phyloP scores from a whole-genome alignment of 1,139 yeast genomes.

The Hyphopichia khmerensis region DNA sequence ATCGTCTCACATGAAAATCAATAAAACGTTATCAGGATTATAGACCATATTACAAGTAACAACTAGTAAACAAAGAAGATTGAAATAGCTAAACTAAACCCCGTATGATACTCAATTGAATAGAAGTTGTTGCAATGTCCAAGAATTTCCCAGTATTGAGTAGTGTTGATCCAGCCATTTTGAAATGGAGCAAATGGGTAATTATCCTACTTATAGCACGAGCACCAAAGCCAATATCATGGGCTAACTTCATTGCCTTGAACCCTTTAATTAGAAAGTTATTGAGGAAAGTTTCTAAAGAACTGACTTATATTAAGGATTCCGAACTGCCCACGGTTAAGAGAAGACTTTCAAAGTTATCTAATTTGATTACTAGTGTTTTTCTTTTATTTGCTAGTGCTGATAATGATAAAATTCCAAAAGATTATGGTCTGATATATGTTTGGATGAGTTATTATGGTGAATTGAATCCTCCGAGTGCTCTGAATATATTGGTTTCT shows the following conservation, averaged over 20 bases:
- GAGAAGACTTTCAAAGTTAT: constrained; percentile 12
- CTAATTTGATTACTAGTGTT: constrained; percentile 28
- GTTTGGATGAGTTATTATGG: constrained; percentile 34
- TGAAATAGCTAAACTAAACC: background rate
- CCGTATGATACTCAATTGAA: no score
- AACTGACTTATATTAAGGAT: background rate
- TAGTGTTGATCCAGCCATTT: constrained; percentile 11
- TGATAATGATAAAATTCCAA: constrained; percentile 30
- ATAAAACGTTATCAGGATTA: background rate
- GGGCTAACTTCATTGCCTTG: constrained; percentile 34
- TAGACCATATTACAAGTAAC: no score
- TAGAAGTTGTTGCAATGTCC: no score
- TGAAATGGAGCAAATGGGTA: constrained; percentile 34
- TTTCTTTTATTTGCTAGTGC: constrained; percentile 33
- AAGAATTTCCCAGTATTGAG: background rate
- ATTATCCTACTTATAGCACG: constrained; percentile 23
- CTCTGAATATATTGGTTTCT: constrained; percentile 26
- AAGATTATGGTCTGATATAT: constrained; percentile 40
- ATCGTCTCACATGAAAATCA: background rate
- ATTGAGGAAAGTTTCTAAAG: background rate
- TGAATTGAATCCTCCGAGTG: constrained; percentile 36
- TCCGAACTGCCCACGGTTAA: background rate
- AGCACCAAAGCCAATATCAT: constrained; percentile 25
- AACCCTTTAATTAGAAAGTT: constrained; percentile 20
- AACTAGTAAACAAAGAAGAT: background rate